Conservation (phyloP, 768 basidiomycete genomes). For the Vararia minispora region DNA sequence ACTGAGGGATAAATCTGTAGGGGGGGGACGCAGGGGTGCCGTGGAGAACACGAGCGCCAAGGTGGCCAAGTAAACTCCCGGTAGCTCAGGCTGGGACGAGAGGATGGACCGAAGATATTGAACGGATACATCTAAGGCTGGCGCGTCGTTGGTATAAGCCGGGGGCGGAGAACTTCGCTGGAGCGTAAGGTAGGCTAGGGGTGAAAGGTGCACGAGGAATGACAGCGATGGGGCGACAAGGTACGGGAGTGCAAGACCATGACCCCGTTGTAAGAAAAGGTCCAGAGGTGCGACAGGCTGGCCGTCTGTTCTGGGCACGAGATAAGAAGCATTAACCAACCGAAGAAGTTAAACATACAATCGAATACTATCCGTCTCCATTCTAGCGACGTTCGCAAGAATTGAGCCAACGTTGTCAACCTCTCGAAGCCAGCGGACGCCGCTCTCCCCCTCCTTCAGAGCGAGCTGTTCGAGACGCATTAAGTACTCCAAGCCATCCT, state of each 20-base stretch:
- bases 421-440: conserved; percentile 68
- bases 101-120: conserved; percentile 36
- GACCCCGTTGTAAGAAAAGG: conserved; percentile 54
- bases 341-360: not conserved
- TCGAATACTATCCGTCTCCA: conserved; percentile 33
- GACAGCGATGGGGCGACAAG: conserved; percentile 56
- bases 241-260: conserved; percentile 64
- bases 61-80: conserved; percentile 47
- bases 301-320: conserved; percentile 14
- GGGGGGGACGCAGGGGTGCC: conserved; percentile 25
- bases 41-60: conserved; percentile 34
- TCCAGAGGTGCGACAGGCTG: conserved; percentile 45
- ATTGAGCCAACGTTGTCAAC: conserved; percentile 41
- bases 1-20: conserved; percentile 16
- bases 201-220: conserved; percentile 63
- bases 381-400: conserved; percentile 37
- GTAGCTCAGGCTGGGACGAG: conserved; percentile 21
- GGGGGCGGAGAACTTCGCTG: conserved; percentile 27
- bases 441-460: conserved; percentile 43
- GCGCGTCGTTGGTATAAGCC: conserved; percentile 15
- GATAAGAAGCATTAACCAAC: not conserved
- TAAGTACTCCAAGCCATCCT: conserved; percentile 52
- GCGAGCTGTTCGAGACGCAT: conserved; percentile 66
- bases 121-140: conserved; percentile 41
- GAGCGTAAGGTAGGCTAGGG: conserved; percentile 55